Conservation (phyloP, 192 early-diverging fungal species). For the Entomortierella chlamydospora region DNA sequence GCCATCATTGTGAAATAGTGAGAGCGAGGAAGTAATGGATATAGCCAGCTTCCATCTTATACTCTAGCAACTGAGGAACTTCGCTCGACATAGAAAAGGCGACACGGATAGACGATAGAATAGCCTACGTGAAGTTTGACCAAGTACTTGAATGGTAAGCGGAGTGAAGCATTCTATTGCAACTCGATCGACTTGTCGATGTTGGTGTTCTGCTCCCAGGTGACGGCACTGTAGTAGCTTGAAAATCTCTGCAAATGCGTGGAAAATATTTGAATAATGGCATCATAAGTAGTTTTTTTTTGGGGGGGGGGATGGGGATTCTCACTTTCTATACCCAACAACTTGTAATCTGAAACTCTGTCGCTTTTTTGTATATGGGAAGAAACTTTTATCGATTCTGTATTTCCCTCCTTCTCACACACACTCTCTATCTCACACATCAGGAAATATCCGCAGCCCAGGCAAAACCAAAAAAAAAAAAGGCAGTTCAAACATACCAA, state of each 20-base stretch:
- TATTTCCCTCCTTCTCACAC: no score
- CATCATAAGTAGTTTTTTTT: slow-evolving; percentile 89
- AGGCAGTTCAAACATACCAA: slow-evolving; percentile 62
- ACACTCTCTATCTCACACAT: no score
- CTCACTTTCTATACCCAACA: slow-evolving; percentile 98
- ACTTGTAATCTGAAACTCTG: slow-evolving; percentile 91
- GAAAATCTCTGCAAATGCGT: slow-evolving; percentile 90
- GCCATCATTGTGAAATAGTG: no score
- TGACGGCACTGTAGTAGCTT: slow-evolving; percentile 81
- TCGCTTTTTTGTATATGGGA: slow-evolving; percentile 60
- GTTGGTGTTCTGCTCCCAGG: slow-evolving; percentile 76
- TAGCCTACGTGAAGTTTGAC: slow-evolving; percentile 96
- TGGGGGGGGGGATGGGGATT: slow-evolving; percentile 92
- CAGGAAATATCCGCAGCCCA: no score
- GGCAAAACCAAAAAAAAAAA: no score
- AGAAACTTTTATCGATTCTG: no score
- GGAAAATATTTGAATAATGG: slow-evolving; percentile 87
- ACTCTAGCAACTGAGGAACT: slow-evolving; percentile 94
- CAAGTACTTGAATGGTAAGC: slow-evolving; percentile 95
- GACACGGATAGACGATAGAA: slow-evolving; percentile 81
- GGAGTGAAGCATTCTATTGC: slow-evolving; percentile 81
- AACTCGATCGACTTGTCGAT: slow-evolving; percentile 91
- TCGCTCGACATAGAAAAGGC: slow-evolving; percentile 86
- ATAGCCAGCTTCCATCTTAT: slow-evolving; percentile 89
- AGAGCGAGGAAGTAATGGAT: slow-evolving; percentile 92